Base-by-base conservation (phyloP, 176 grass and related monocot species). In the Alopecurus myosuroides region DNA sequence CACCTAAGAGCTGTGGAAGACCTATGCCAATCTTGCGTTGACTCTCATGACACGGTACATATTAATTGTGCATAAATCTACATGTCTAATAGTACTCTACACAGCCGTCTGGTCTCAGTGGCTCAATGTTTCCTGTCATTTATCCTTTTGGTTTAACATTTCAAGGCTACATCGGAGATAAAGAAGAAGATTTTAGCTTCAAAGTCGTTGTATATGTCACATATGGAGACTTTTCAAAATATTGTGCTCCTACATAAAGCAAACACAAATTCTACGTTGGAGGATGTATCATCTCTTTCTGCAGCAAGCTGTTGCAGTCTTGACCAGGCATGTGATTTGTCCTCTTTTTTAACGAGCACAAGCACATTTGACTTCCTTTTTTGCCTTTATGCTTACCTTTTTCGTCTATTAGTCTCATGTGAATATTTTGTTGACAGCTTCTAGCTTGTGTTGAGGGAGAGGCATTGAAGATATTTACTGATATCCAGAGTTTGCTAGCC, bases 171-270 rank as follows among this genome's bases (percentile, higher is more conserved):
- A 11, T 61, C 28, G 46, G 93, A 96, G 60, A 83, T 99, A 46
- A 99, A 88, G 78, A 96, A 89, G 82, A 99, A 99, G 78, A 40
- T 99, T 51, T 75, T 89, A 30, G 91, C 92, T 91, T 94, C 97
- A 50, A 96, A 94, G 85, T 87, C 84, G 11, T 74, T 91, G n/a
- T 94, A 87, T 74, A 85, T 80, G 72, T 97, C 88, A 4, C 97
- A 99, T 74, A 88, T 99, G 78, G 97, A 99, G 89, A 92, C 84
- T 15, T 77, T 99, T 60, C 90, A 94, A 89, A 99, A 99, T 91
- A 88, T 92, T 49, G 92, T 94, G 39, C 82, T 94, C 14, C 85
- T 99, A 58, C 97, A 99, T 77, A 99, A 99, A 78, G 91, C 97
- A 88, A 88, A 81, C 63, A 79, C 88, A 46, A 92, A 96, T 88